Percentiles rank a stretch among this genome's conserved stretches.
phyloP scores from a whole-genome alignment of 257 asterid species.

The Petunia secreta region DNA sequence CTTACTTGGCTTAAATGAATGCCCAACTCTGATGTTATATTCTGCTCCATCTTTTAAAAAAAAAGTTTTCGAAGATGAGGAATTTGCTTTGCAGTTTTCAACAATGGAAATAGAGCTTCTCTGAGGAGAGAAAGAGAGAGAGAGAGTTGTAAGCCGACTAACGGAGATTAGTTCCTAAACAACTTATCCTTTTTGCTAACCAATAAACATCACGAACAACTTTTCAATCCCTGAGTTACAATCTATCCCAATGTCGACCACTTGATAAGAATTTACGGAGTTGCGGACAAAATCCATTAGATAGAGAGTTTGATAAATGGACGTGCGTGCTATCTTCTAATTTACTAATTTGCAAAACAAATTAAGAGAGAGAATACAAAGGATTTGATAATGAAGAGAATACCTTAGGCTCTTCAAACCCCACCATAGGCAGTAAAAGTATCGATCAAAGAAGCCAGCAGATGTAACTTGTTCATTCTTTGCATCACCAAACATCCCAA shows the following conservation, averaged over 20 bases:
- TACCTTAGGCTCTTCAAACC: slow-evolving; percentile 78
- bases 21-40: background rate
- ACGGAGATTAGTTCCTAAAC: background rate
- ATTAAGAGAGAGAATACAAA: background rate
- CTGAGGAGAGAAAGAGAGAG: slow-evolving; percentile 21
- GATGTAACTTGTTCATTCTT: slow-evolving; percentile 60
- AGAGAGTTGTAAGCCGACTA: slow-evolving; percentile 4
- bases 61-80: background rate
- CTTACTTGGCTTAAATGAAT: background rate
- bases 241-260: background rate
- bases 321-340: background rate
- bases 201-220: slow-evolving; percentile 3
- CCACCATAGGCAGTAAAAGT: slow-evolving; percentile 88
- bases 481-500: slow-evolving; percentile 72
- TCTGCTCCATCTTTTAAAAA: background rate
- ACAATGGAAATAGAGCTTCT: slow-evolving; percentile 1
- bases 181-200: slow-evolving; percentile 10
- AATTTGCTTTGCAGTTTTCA: background rate
- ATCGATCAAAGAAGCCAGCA: slow-evolving; percentile 51
- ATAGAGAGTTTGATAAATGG: background rate
- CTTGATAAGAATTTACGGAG: slow-evolving; percentile 7
- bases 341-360: background rate
- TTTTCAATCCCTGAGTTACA: background rate
- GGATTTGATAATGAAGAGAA: slow-evolving; percentile 5
- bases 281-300: background rate